Evolutionary conservation across 805 yeast genomes (phyloP).

Genomic region (Sugiyamaella marilandica): DNA sequence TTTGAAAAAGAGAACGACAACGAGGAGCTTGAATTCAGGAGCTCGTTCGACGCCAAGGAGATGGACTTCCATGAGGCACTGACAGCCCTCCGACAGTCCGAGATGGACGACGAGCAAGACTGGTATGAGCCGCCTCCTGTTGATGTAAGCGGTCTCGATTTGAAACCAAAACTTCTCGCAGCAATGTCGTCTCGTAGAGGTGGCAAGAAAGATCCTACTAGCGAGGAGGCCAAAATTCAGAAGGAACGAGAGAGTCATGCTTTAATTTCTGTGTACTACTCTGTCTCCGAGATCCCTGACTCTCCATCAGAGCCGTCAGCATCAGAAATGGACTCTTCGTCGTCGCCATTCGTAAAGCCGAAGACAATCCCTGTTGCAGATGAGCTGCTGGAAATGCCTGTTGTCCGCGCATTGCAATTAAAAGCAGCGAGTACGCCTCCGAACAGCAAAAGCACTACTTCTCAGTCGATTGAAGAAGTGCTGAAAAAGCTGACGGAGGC

Average conservation of each 20-base stretch:
- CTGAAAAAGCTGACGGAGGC: no score
- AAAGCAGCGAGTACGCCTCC: no score
- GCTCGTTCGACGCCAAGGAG: slow-evolving; percentile 14
- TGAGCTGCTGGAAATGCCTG: no score
- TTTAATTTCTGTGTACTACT: slow-evolving; percentile 11
- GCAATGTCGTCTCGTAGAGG: slow-evolving; percentile 13
- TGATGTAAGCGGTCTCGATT: slow-evolving; percentile 3
- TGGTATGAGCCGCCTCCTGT: slow-evolving; percentile 17
- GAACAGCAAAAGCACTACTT: no score
- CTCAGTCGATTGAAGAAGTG: no score
- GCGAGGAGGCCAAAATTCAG: slow-evolving; percentile 15
- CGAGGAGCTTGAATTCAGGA: neutral
- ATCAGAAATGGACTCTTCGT: neutral
- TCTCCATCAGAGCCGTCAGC: slow-evolving; percentile 13
- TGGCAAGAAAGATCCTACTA: slow-evolving; percentile 7
- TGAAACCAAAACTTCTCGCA: neutral
- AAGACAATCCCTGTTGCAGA: no score
- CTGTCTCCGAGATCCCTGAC: slow-evolving; percentile 9
- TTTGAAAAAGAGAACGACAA: slow-evolving; percentile 12
- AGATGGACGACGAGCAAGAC: slow-evolving; percentile 14
- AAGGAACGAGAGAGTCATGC: slow-evolving; percentile 17
- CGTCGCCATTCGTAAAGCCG: no score
- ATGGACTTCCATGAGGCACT: slow-evolving; percentile 19
- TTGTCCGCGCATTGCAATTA: no score
- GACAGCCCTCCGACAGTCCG: slow-evolving; percentile 1